These are phyloP conservation scores for Wickerhamiella alocasiicola DNA, from an alignment of 805 yeast species.

Conservation along the genomic window DNA sequence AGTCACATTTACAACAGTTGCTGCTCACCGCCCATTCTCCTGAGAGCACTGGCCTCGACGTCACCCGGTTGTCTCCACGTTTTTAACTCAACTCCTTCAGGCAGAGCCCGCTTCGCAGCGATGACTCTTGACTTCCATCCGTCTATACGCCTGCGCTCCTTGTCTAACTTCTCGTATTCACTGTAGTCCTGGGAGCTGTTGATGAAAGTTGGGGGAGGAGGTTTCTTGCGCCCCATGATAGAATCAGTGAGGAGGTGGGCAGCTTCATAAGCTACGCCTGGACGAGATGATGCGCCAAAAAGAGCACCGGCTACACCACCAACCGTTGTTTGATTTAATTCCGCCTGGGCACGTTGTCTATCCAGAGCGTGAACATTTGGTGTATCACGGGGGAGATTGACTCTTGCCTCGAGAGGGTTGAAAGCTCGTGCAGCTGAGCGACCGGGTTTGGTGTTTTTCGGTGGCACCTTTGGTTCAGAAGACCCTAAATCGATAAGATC, in stretches of 20 bases:
- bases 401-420: not conserved
- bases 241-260: slow-evolving; percentile 8
- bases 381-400: not conserved
- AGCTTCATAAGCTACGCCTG: slow-evolving; percentile 3
- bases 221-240: not conserved
- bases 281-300: slow-evolving; percentile 6
- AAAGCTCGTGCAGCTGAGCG: slow-evolving; percentile 2
- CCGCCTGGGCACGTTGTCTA: not conserved
- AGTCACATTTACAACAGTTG: not conserved
- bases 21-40: slow-evolving; percentile 12
- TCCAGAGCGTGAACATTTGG: not conserved
- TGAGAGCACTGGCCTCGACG: slow-evolving; percentile 27
- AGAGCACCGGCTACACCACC: slow-evolving; percentile 14
- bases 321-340: not conserved
- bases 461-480: not conserved
- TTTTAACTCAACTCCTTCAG: slow-evolving; percentile 30
- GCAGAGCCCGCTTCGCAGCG: slow-evolving; percentile 33
- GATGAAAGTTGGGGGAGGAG: slow-evolving; percentile 14
- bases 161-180: slow-evolving; percentile 19
- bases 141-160: slow-evolving; percentile 33
- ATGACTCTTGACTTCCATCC: slow-evolving; percentile 44
- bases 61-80: slow-evolving; percentile 36
- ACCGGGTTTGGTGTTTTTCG: slow-evolving; percentile 8
- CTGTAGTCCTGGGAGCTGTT: slow-evolving; percentile 23
- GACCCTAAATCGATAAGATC: slow-evolving; percentile 10